Base-by-base conservation (phyloP, 257 asterid species). In the Fraxinus americana region DNA sequence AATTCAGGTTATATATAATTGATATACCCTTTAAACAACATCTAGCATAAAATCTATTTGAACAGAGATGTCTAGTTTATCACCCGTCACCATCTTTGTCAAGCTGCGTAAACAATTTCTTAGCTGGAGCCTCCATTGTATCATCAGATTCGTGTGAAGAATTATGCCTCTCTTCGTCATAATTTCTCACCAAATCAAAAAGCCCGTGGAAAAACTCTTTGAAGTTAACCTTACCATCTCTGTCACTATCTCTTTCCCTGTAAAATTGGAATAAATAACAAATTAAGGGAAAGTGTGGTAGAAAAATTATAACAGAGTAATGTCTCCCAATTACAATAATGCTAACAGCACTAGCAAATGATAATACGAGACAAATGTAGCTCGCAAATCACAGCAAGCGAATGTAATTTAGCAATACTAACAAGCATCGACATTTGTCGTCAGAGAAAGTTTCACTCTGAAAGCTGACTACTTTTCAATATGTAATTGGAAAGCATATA, bases 51-150 rank as follows among this genome's bases (percentile, higher is more conserved):
- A 25, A 61, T 25, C 80, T 52, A 43, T 75, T 69, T 27, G 73
- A 76, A 54, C 71, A 54, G 69, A 71, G 73, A 69, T 41, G 61
- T 73, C 41, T 29, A 77, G 76, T 74, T 71, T 8, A 79, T 85
- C 84, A 95, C 99, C 98, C 97, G 57, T 95, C 99, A 9, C 96
- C 91, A 82, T 93, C 93, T 88, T 86, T 90, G 88, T 95, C 99
- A 78, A 95, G 99, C 85, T 90, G 89, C 23, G 82, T 70, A 77
- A 95, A 93, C 91, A 91, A 80, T 75, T 81, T 83, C 85, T 76
- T 91, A 43, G 99, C 97, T 17, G 97, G 90, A 80, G 92, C 87
- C 81, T 90, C 95, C 38, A 35, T 14, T 29, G 87, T 63, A 17
- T 86, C 89, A 77, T 83, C 88, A 29, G 88, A 80, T 30, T 81